Evolutionary conservation across 345 rosid genomes (phyloP), one percentile per base, ranked within the genome.

Genomic region (Citrus maxima): DNA sequence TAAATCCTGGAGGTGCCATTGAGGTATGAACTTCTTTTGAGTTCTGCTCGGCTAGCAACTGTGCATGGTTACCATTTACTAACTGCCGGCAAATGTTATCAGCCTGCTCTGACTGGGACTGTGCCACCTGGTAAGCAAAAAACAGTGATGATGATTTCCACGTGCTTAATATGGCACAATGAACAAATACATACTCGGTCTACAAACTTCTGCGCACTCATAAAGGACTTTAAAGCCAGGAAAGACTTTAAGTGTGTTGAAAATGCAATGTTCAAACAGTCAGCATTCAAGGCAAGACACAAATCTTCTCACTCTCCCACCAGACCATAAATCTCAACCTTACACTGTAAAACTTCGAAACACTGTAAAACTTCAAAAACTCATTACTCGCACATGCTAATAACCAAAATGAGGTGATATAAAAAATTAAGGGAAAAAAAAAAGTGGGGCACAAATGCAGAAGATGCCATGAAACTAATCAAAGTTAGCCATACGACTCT

Each of bases 71-170:
- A 51, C 40, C 59, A 12, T 79, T 54, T 38, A 73, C 61, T 73
- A 80, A 64, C 75, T 76, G 85, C 67, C 72, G 82, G 73, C 77
- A 79, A 60, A 84, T 58, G 58, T 61, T 71, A 54, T 51, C 75
- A 24, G 83, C 80, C 14, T 72, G 85, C 60, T 86, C 89, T 73
- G 85, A 82, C 28, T 62, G 79, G 27, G 80, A 73, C 27, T 76
- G 83, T 61, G 84, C 89, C 60, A 61, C 83, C 88, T 86, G 81
- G 69, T 7, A 78, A 19, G 54, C n/a, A 62, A 58, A 8, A 74
- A 22, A 67, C 8, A 62, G 56, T 73, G 72, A 10, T 54, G 34
- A 8, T 19, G 4, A n/a, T 24, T 59, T 22, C 12, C 27, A 59
- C 0, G 24, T 59, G 62, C 27, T 7, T 59, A 22, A 19, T 5